Conservation (phyloP, 352 stramenopile species). For the Globisporangium canariense region DNA sequence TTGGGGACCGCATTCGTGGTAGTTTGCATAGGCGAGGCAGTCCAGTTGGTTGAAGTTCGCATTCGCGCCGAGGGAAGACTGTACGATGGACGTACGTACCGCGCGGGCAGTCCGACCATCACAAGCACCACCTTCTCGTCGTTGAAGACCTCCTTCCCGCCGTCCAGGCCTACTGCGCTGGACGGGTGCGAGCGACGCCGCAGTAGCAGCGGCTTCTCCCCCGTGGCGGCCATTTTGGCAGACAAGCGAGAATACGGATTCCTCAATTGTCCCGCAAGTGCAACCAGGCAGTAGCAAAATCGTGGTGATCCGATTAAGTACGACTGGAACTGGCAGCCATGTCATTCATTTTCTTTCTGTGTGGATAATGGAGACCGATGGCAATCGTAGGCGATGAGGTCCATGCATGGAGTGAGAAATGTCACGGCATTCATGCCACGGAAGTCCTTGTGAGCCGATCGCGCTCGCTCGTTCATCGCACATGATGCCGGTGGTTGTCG, state of each 20-base stretch:
- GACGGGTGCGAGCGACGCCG: slow-evolving; percentile 2
- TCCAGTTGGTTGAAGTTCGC: slow-evolving; percentile 3
- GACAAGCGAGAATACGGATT: not conserved
- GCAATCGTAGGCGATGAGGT: not conserved
- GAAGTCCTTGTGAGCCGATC: not conserved
- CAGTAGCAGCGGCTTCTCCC: not conserved
- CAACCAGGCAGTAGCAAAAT: slow-evolving; percentile 1
- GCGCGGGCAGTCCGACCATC: slow-evolving; percentile 88
- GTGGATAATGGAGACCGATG: not conserved
- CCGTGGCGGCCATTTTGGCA: not conserved
- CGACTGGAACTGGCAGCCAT: not conserved
- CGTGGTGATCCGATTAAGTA: not conserved
- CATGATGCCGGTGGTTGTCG: not conserved
- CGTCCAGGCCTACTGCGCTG: not conserved
- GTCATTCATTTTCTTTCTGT: too few species aligned
- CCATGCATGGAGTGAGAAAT: too few species aligned
- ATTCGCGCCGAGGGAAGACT: too few species aligned
- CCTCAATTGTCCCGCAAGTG: not conserved
- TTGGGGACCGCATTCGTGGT: not conserved
- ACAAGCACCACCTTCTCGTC: slow-evolving; percentile 89
- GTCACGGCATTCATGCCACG: too few species aligned
- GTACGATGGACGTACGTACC: slow-evolving; percentile 15
- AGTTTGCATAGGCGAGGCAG: not conserved
- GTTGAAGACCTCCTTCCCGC: slow-evolving; percentile 41
- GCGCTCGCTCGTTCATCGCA: not conserved